These are phyloP conservation scores for Magnusiomyces fungicola DNA, from an alignment of 1,139 yeast species.

Conservation along the genomic window DNA sequence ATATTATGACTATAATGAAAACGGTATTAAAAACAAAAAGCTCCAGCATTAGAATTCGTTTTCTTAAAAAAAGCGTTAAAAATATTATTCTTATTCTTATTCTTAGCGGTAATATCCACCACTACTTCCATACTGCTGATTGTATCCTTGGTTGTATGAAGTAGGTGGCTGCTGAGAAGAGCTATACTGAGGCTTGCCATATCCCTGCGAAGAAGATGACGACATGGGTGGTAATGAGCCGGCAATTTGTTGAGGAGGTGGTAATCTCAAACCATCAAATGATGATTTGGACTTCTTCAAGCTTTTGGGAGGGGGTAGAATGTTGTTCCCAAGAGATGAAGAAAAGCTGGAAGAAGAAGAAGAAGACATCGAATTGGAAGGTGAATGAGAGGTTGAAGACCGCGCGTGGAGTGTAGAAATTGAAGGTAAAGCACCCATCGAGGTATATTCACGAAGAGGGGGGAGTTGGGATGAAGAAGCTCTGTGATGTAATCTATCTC, in stretches of 20 bases:
- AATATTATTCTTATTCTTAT: too few relatives aligned
- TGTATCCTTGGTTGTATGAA: neutral
- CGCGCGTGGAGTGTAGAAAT: neutral
- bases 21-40: too few relatives aligned
- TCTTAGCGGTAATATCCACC: too few relatives aligned
- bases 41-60: too few relatives aligned
- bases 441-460: conserved; percentile 4
- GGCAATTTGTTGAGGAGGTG: conserved; percentile 2
- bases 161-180: neutral
- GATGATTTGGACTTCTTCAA: conserved; percentile 6
- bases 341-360: neutral
- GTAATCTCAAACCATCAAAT: conserved; percentile 13
- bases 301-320: conserved; percentile 1
- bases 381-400: conserved; percentile 3
- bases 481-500: neutral
- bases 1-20: too few relatives aligned
- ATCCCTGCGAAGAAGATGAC: too few relatives aligned
- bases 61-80: too few relatives aligned
- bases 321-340: conserved; percentile 3
- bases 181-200: neutral
- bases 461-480: conserved; percentile 5
- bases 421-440: conserved; percentile 1
- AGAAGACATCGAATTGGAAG: neutral
- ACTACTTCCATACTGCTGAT: neutral
- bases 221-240: neutral